These are phyloP conservation scores for Xylaria sp. DNA, from an alignment of 2,329 filamentous ascomycete species.

Conservation along the genomic window DNA sequence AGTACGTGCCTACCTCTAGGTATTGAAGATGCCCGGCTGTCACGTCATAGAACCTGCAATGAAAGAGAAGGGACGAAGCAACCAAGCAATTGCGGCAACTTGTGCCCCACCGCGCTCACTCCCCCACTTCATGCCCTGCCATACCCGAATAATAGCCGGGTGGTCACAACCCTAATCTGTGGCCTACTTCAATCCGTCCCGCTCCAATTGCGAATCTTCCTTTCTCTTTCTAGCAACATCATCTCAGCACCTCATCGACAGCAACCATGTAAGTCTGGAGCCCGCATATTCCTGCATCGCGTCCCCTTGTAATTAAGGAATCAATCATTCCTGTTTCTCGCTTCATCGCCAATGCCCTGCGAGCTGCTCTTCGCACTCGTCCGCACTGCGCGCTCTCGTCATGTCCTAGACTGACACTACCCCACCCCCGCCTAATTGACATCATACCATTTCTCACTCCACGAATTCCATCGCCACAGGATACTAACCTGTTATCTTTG, in stretches of 20 bases:
- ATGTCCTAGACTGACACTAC: conserved; percentile 7
- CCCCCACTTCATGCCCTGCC: conserved; percentile 11
- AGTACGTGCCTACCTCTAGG: background rate
- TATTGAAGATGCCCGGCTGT: background rate
- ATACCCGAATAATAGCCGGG: conserved; percentile 37
- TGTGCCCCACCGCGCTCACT: conserved; percentile 13
- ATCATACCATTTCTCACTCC: conserved; percentile 11
- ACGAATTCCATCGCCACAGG: background rate
- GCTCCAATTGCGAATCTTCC: conserved; percentile 29
- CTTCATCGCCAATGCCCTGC: background rate
- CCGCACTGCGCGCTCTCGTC: background rate
- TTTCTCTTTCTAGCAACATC: conserved; percentile 40
- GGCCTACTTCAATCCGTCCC: conserved; percentile 38
- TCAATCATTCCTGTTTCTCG: background rate
- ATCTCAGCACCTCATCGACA: conserved; percentile 43
- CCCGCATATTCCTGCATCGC: background rate
- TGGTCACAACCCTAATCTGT: conserved; percentile 41
- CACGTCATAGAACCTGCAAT: conserved; percentile 17
- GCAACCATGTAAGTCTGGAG: conserved; percentile 38
- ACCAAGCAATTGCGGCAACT: background rate
- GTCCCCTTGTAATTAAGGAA: background rate
- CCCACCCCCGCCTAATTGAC: conserved; percentile 15
- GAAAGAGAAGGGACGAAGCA: no score
- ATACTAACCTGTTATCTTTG: conserved; percentile 28
- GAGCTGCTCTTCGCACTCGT: background rate